Conservation (phyloP, 1,284 basidiomycete species). For the Leccinum proximum region DNA sequence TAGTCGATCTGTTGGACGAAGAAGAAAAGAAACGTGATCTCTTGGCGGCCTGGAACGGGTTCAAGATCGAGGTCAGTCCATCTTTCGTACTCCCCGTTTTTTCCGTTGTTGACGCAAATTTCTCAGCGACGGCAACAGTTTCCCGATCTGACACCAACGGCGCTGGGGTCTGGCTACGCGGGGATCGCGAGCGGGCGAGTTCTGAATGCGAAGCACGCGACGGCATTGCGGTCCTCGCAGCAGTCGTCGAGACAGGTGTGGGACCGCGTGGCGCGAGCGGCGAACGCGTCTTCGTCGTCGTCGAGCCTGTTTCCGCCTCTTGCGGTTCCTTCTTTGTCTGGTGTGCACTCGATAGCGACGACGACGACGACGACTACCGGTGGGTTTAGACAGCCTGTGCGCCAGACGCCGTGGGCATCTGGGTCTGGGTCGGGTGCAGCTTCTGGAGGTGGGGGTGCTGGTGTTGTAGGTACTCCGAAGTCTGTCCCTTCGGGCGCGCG, state of each 20-base stretch:
- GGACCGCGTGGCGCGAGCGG: slow-evolving; percentile 88
- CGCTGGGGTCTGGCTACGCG: slow-evolving; percentile 65
- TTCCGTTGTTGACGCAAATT: not conserved
- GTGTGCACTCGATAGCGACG: not conserved
- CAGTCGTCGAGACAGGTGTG: slow-evolving; percentile 68
- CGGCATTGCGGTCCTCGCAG: slow-evolving; percentile 53
- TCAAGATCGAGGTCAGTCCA: slow-evolving; percentile 64
- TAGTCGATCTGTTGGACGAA: slow-evolving; percentile 83
- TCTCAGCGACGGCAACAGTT: slow-evolving; percentile 78
- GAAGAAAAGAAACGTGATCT: slow-evolving; percentile 83
- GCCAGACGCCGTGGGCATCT: slow-evolving; percentile 56
- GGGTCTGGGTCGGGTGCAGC: slow-evolving; percentile 19
- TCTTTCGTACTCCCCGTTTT: not conserved
- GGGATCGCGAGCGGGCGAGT: slow-evolving; percentile 80
- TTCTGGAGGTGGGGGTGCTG: slow-evolving; percentile 12
- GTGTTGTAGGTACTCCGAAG: slow-evolving; percentile 1
- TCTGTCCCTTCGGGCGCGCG: not conserved
- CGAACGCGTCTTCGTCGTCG: slow-evolving; percentile 56
- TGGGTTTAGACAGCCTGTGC: slow-evolving; percentile 34
- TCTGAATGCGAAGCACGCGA: slow-evolving; percentile 79
- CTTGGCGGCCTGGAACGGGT: slow-evolving; percentile 77
- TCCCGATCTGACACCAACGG: slow-evolving; percentile 69
- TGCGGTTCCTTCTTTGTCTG: slow-evolving; percentile 19
- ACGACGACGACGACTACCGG: slow-evolving; percentile 4
- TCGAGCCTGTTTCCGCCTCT: slow-evolving; percentile 42